Conservation (phyloP, 2,329 filamentous ascomycete genomes). For the Fusarium brevicatenulatum region DNA sequence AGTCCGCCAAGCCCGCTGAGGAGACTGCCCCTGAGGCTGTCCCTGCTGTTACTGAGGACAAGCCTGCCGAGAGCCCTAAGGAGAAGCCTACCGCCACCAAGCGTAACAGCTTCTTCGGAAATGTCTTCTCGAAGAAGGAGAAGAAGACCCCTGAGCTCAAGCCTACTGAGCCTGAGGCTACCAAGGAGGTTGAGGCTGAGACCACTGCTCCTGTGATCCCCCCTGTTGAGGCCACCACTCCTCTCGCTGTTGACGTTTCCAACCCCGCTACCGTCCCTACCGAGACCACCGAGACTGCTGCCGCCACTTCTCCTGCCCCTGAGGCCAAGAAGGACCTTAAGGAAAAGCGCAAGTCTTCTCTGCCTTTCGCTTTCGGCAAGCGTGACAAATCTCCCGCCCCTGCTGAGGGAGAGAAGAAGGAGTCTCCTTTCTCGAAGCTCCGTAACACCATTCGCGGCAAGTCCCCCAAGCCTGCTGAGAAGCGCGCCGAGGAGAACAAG, state of each 20-base stretch:
- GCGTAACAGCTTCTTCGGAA: constrained; percentile 67
- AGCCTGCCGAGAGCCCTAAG: constrained; percentile 54
- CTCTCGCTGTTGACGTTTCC: constrained; percentile 65
- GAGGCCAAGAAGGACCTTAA: constrained; percentile 73
- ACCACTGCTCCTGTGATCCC: constrained; percentile 69
- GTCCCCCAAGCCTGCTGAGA: constrained; percentile 52
- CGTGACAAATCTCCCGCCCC: constrained; percentile 72
- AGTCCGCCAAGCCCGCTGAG: constrained; percentile 47
- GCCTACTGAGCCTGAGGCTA: constrained; percentile 51
- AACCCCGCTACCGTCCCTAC: constrained; percentile 58
- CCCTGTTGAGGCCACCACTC: constrained; percentile 66
- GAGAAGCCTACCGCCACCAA: constrained; percentile 59
- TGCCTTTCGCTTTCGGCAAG: constrained; percentile 79
- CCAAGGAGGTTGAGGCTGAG: constrained; percentile 60
- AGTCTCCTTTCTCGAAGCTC: constrained; percentile 69
- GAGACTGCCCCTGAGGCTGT: constrained; percentile 50
- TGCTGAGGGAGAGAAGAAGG: constrained; percentile 70
- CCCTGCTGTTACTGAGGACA: constrained; percentile 45
- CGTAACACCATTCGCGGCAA: constrained; percentile 65
- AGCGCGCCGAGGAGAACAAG: constrained; percentile 49
- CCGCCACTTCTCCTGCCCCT: constrained; percentile 55
- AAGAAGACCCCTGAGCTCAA: constrained; percentile 67
- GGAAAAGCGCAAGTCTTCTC: constrained; percentile 85
- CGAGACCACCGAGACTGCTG: constrained; percentile 58
- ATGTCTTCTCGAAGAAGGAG: constrained; percentile 64